Base-by-base conservation (phyloP, 2,329 filamentous ascomycete genomes). In the Hymenoscyphus scutula region DNA sequence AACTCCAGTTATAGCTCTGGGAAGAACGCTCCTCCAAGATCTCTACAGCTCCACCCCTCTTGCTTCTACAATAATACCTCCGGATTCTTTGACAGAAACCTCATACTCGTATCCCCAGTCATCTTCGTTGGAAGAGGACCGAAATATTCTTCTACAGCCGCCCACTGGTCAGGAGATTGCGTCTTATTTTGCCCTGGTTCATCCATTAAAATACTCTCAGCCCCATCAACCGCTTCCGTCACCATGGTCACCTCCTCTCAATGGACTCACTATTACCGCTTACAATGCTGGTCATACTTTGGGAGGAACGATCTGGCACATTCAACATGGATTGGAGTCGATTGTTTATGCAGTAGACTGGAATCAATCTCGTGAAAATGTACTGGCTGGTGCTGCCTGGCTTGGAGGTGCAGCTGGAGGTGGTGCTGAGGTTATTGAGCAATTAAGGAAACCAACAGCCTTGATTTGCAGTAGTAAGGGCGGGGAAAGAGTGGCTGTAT, bases 291-390 rank as follows among this genome's bases (percentile, higher is more conserved):
- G 95, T 67, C 94, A 97, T 74, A 97, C 94, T 0, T 84, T 98
- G 0, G 95, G 95, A 75, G 95, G 95, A 61, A 98, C 95, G 27
- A 97, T 99, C 79, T 99, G 95, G 95, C 94, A 98, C 72, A 93
- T 99, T 67, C 94, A 98, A 72, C 92, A 98, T 78, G 92, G 93
- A 0, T 84, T 97, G 73, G 95, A 99, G 75, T 97, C 93, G 0
- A 94, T 99, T 51, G 93, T 99, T 1, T 98, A 99, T 72, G 94
- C 95, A 0, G 91, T 97, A 19, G 94, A 98, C 73, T 99, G 95
- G 95, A 97, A 97, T 71, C 93, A 97, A 77, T 92, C 90, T n/a
- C 87, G 92, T 69, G 95, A 99, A 75, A 96, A 97, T 77, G 92
- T 98, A 17, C 88, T 97, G 64, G 88, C 94, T 0, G 94, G 94